Evolutionary conservation across 2,329 filamentous ascomycete species (phyloP).

Genomic region (Calonectria pteridis): DNA sequence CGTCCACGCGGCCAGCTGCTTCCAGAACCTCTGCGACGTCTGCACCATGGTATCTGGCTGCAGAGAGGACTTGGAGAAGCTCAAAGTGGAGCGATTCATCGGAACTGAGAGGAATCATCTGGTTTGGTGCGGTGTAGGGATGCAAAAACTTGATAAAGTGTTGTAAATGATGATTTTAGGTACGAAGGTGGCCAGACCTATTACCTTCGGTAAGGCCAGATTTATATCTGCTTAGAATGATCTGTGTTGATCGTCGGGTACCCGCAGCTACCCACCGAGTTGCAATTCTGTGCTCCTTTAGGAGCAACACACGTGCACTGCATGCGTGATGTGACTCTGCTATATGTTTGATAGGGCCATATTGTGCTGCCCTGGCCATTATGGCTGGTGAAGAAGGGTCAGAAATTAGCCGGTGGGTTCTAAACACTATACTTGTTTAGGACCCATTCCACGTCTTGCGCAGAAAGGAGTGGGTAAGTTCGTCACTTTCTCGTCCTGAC

Average conservation of each 20-base stretch:
- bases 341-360: background rate
- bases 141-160: background rate
- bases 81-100: conserved; percentile 8
- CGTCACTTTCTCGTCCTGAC: background rate
- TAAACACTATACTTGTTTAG: background rate
- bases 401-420: background rate
- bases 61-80: background rate
- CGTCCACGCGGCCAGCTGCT: background rate
- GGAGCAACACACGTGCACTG: background rate
- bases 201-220: background rate
- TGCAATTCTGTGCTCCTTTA: background rate
- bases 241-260: too few species aligned
- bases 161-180: background rate
- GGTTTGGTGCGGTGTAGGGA: too few species aligned
- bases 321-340: background rate
- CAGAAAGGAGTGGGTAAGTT: background rate
- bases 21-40: background rate
- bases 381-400: background rate
- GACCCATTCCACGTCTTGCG: conserved; percentile 3
- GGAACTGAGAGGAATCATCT: background rate
- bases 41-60: background rate
- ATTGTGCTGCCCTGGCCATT: background rate
- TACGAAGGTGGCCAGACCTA: background rate
- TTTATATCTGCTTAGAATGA: background rate
- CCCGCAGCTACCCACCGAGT: background rate